These are phyloP conservation scores for Xylaria sp. DNA, from an alignment of 2,329 filamentous ascomycete species.

Conservation along the genomic window DNA sequence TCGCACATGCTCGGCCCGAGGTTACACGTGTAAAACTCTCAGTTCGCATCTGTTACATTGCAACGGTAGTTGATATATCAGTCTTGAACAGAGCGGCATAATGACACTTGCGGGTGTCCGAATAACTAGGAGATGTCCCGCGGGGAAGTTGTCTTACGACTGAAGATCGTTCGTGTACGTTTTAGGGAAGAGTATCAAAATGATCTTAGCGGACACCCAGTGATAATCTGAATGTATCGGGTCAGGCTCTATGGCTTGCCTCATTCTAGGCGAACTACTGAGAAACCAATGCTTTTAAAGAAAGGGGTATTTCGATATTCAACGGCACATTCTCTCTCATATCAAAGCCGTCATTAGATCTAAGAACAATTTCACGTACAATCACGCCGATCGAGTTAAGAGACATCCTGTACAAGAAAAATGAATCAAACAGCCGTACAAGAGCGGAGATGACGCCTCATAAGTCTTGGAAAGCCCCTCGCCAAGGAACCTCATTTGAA, in stretches of 20 bases:
- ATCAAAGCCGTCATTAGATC: too few species aligned
- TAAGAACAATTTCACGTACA: not conserved
- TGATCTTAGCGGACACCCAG: not conserved
- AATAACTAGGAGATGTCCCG: too few species aligned
- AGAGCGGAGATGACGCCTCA: not conserved
- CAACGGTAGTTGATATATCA: not conserved
- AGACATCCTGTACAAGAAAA: not conserved
- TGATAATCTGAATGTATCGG: too few species aligned
- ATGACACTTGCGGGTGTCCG: not conserved
- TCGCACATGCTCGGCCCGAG: conserved; percentile 22
- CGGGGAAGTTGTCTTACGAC: conserved; percentile 7
- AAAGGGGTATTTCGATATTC: not conserved
- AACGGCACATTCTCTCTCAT: not conserved
- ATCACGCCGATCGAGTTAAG: not conserved
- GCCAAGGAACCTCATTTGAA: not conserved
- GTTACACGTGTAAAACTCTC: conserved; percentile 12
- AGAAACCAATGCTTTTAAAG: not conserved
- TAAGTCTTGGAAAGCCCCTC: not conserved
- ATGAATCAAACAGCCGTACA: not conserved
- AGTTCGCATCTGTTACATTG: not conserved
- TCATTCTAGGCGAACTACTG: not conserved
- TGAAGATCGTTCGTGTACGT: not conserved
- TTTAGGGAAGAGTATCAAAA: not conserved
- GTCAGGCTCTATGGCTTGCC: too few species aligned
- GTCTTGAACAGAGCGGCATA: not conserved